Percentiles rank a stretch among this genome's conserved stretches.
Evolutionary conservation across 208 protist species (phyloP).

Genomic region (Wallacemonas sp.): DNA sequence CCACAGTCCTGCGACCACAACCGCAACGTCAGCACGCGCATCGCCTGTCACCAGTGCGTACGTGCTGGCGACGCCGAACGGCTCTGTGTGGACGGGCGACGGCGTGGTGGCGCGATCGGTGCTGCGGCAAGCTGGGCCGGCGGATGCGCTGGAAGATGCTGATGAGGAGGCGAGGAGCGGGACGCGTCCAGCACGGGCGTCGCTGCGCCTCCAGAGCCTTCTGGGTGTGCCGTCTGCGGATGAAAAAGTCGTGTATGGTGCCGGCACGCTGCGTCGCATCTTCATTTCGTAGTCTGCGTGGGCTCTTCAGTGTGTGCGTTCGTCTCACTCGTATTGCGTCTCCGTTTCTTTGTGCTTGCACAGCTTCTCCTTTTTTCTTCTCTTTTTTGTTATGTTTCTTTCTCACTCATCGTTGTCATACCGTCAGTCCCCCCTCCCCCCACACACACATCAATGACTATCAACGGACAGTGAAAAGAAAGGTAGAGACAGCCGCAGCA

Average conservation of each 20-base stretch:
- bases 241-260: neutral
- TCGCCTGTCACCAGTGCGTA: too few relatives aligned
- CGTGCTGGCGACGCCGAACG: neutral
- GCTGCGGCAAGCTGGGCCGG: neutral
- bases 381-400: neutral
- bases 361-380: constrained; percentile 8
- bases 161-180: neutral
- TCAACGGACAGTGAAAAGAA: too few relatives aligned
- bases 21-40: too few relatives aligned
- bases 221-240: neutral
- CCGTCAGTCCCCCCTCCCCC: neutral
- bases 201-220: neutral
- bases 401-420: neutral
- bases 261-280: constrained; percentile 14
- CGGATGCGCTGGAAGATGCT: neutral
- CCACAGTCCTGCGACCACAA: too few relatives aligned
- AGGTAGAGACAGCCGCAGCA: too few relatives aligned
- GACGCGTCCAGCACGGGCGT: neutral
- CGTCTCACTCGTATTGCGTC: too few relatives aligned
- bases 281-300: constrained; percentile 24
- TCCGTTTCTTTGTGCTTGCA: too few relatives aligned
- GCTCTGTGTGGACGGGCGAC: constrained; percentile 1
- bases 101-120: neutral
- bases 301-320: neutral
- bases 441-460: too few relatives aligned